These are phyloP conservation scores for Rhododendron molle DNA, from an alignment of 148 eudicot genomes.

Conservation along the genomic window DNA sequence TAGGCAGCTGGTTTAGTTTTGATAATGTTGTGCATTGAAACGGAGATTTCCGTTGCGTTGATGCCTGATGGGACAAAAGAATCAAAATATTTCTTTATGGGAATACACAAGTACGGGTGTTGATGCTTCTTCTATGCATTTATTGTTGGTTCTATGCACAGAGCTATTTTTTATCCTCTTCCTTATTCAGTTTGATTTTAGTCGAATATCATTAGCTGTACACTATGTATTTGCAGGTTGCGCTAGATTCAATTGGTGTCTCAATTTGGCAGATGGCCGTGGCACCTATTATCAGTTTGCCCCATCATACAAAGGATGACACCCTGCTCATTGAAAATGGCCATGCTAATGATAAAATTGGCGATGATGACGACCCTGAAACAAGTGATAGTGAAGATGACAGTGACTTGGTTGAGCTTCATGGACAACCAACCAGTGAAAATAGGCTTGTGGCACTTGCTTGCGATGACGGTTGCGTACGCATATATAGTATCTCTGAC, in stretches of 20 bases:
- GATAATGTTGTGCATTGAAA: background rate
- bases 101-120: background rate
- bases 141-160: background rate
- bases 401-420: conserved; percentile 35
- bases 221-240: conserved; percentile 40
- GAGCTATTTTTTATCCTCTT: background rate
- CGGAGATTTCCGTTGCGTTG: background rate
- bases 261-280: conserved; percentile 93
- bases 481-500: conserved; percentile 52
- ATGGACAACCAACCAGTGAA: conserved; percentile 25
- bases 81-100: background rate
- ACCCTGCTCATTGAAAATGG: conserved; percentile 37
- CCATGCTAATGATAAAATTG: conserved; percentile 33
- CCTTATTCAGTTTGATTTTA: background rate
- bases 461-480: conserved; percentile 92
- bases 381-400: conserved; percentile 56
- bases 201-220: background rate
- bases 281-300: conserved; percentile 25
- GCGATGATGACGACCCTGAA: conserved; percentile 30
- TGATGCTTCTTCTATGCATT: background rate
- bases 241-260: conserved; percentile 67
- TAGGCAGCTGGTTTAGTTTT: background rate
- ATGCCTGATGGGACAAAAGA: background rate
- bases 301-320: conserved; percentile 14
- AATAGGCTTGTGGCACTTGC: conserved; percentile 62